Conservation (phyloP, 2,329 filamentous ascomycete genomes). For the Periglandula ipomoeae region DNA sequence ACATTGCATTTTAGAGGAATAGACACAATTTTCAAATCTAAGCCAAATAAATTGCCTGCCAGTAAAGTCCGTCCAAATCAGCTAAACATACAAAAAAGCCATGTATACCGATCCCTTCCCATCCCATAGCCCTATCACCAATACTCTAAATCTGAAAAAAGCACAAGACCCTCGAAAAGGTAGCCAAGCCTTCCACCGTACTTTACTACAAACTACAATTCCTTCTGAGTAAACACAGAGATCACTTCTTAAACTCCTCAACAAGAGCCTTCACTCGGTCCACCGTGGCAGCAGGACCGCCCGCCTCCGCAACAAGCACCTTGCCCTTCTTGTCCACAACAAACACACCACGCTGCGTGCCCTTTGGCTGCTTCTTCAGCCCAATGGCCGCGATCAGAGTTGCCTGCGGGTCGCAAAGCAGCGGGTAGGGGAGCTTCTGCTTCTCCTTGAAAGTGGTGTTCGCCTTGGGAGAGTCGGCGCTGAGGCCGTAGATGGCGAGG, state of each 20-base stretch:
- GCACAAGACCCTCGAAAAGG: too few relatives aligned
- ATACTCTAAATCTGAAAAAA: neutral
- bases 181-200: neutral
- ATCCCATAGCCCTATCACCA: neutral
- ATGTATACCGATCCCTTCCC: neutral
- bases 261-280: constrained; percentile 68
- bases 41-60: neutral
- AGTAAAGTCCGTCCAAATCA: neutral
- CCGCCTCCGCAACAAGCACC: constrained; percentile 64
- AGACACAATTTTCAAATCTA: too few relatives aligned
- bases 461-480: constrained; percentile 76
- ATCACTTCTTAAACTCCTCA: constrained; percentile 26
- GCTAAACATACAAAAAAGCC: neutral
- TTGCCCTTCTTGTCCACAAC: constrained; percentile 76
- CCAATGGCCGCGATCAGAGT: constrained; percentile 78
- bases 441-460: constrained; percentile 91
- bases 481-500: constrained; percentile 82
- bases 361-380: constrained; percentile 75
- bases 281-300: constrained; percentile 69
- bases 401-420: constrained; percentile 72
- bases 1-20: too few relatives aligned
- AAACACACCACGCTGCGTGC: constrained; percentile 80
- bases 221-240: neutral
- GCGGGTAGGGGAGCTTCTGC: constrained; percentile 78
- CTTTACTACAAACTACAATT: too few relatives aligned